These are phyloP conservation scores for Chiua virens DNA, from an alignment of 768 basidiomycete species.

Conservation along the genomic window DNA sequence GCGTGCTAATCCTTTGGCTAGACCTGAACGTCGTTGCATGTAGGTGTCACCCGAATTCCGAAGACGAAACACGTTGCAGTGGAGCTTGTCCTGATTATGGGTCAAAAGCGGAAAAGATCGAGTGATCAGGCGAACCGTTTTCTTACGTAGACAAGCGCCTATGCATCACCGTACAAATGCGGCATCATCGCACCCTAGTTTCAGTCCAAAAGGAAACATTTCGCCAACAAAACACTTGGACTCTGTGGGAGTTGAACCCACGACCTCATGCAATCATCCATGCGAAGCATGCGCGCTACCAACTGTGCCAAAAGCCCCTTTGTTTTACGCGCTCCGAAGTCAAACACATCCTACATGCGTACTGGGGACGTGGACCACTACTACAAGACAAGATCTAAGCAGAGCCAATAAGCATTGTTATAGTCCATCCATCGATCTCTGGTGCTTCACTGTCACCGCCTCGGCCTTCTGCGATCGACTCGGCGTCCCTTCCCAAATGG, in stretches of 20 bases:
- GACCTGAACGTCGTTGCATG: constrained; percentile 61
- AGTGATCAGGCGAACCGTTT: not conserved
- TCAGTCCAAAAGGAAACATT: not conserved
- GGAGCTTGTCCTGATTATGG: constrained; percentile 3
- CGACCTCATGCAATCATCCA: constrained; percentile 48
- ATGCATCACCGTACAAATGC: too few species aligned
- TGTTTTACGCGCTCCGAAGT: too few species aligned
- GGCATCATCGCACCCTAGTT: too few species aligned
- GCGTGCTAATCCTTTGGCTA: constrained; percentile 50
- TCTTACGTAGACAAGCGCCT: too few species aligned
- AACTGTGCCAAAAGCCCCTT: constrained; percentile 55
- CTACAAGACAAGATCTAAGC: constrained; percentile 19
- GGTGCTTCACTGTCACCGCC: constrained; percentile 70
- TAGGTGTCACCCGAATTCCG: constrained; percentile 32
- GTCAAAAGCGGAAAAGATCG: not conserved
- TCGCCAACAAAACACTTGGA: constrained; percentile 5
- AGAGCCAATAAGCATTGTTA: constrained; percentile 10
- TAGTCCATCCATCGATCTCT: constrained; percentile 40
- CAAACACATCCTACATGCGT: not conserved
- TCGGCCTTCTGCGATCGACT: constrained; percentile 57
- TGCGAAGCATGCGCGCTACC: constrained; percentile 66
- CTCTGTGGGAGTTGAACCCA: constrained; percentile 54
- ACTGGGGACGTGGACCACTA: too few species aligned
- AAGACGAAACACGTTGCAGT: constrained; percentile 1
- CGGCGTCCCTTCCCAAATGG: constrained; percentile 90